A percentile compares a stretch with the other conserved stretches of the same genome.
Evolutionary conservation across 179 eudicot species (phyloP).

Genomic region (Carnegiea gigantea): DNA sequence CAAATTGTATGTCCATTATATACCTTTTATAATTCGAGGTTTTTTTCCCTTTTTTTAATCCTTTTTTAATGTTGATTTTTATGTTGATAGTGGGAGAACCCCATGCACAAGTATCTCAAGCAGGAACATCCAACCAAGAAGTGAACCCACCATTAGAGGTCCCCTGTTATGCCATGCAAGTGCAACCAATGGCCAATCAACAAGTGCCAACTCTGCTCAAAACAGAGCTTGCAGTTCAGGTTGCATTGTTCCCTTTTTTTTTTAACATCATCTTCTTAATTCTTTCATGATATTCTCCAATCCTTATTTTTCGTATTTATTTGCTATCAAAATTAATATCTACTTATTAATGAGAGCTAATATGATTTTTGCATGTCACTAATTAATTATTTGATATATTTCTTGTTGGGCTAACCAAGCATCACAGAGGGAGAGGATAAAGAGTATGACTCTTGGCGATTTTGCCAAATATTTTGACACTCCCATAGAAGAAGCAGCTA

Average conservation of each 20-base stretch:
- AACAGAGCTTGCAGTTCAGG: constrained; percentile 28
- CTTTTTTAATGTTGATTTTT: too few species aligned
- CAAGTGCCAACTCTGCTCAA: background rate
- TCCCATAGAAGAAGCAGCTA: constrained; percentile 44
- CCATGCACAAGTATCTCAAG: background rate
- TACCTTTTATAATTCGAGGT: too few species aligned
- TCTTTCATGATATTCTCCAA: background rate
- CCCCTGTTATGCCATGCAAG: background rate
- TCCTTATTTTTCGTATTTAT: background rate
- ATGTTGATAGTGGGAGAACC: background rate
- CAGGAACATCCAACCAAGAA: constrained; percentile 16
- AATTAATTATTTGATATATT: background rate
- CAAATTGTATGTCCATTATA: too few species aligned
- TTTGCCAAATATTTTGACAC: constrained; percentile 37
- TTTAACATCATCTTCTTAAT: background rate
- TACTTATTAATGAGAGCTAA: too few species aligned
- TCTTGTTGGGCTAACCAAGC: constrained; percentile 6
- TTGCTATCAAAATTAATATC: too few species aligned
- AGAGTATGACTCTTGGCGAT: constrained; percentile 41
- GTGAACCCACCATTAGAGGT: background rate
- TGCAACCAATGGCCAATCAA: background rate
- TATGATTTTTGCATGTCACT: background rate
- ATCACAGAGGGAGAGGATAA: constrained; percentile 48
- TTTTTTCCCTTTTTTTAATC: too few species aligned
- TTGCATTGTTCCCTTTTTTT: constrained; percentile 12